A percentile compares a stretch with the other conserved stretches of the same genome.
phyloP scores from a whole-genome alignment of 2,329 filamentous ascomycete species.

The Stromatinia cepivora region DNA sequence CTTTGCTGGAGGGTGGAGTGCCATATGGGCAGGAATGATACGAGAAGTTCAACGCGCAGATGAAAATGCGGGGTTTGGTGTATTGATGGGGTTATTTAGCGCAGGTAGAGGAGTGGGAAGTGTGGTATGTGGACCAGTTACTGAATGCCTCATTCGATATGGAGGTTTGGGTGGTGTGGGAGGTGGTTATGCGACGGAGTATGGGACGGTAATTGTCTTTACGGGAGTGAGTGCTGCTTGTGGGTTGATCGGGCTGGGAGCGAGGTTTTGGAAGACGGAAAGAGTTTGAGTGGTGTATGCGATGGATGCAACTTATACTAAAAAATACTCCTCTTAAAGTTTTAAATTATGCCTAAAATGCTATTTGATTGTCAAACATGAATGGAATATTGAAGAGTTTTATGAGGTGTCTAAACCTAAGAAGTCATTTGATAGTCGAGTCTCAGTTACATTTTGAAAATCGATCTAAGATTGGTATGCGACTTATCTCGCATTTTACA shows the following conservation, averaged over 20 bases:
- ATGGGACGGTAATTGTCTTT: constrained; percentile 55
- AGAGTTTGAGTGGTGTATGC: not conserved
- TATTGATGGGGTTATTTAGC: constrained; percentile 50
- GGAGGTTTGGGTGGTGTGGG: constrained; percentile 45
- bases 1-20: constrained; percentile 56
- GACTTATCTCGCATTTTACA: no score
- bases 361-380: no score
- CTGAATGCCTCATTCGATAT: constrained; percentile 51
- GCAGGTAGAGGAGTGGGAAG: constrained; percentile 64
- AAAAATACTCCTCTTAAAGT: not conserved
- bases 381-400: no score
- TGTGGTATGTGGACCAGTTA: constrained; percentile 57
- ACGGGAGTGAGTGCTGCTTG: constrained; percentile 54
- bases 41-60: constrained; percentile 28
- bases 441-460: no score
- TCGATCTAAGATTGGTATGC: no score
- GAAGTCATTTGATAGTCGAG: no score
- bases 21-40: constrained; percentile 47
- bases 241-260: constrained; percentile 36
- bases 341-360: no score
- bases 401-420: no score
- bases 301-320: not conserved
- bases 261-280: constrained; percentile 13
- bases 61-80: constrained; percentile 34
- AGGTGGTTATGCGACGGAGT: constrained; percentile 51